These are phyloP conservation scores for Ogataea methanolica DNA, from an alignment of 805 yeast genomes.

Conservation along the genomic window DNA sequence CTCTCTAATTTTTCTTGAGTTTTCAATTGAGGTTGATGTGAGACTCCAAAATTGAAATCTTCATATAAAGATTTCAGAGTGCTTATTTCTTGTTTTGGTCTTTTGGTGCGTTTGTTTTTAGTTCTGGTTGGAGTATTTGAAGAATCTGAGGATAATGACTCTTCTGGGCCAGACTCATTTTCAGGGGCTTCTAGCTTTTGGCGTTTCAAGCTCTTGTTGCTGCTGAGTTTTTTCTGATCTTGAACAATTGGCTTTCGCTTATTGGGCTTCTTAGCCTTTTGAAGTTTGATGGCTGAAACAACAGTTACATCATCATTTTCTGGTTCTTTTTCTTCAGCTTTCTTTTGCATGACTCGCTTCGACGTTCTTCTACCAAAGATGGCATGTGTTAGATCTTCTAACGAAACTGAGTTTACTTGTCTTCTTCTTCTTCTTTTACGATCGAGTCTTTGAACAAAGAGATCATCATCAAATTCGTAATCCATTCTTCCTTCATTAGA, in stretches of 20 bases:
- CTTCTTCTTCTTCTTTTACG: slow-evolving; percentile 1
- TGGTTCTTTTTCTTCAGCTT: not conserved
- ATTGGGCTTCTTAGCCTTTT: not conserved
- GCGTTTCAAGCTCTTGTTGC: not conserved
- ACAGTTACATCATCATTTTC: not conserved
- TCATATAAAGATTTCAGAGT: not conserved
- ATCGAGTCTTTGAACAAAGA: slow-evolving; percentile 1
- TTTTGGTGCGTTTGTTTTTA: not conserved
- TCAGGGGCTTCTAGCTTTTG: not conserved
- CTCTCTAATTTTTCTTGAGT: not conserved
- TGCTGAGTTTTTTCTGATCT: not conserved
- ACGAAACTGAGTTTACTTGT: slow-evolving; percentile 5
- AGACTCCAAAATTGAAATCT: not conserved
- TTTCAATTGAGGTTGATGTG: not conserved
- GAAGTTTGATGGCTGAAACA: not conserved
- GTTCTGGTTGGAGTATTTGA: too few species aligned
- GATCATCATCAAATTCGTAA: slow-evolving; percentile 14
- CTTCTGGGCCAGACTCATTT: too few species aligned
- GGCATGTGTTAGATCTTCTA: slow-evolving; percentile 13
- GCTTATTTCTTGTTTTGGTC: not conserved
- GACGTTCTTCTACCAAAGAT: slow-evolving; percentile 7
- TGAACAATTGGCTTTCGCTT: not conserved
- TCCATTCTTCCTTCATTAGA: slow-evolving; percentile 17
- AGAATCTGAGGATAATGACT: too few species aligned
- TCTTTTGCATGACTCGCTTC: not conserved